Conservation (phyloP, 2,329 filamentous ascomycete genomes). For the Byssothecium circinans region DNA sequence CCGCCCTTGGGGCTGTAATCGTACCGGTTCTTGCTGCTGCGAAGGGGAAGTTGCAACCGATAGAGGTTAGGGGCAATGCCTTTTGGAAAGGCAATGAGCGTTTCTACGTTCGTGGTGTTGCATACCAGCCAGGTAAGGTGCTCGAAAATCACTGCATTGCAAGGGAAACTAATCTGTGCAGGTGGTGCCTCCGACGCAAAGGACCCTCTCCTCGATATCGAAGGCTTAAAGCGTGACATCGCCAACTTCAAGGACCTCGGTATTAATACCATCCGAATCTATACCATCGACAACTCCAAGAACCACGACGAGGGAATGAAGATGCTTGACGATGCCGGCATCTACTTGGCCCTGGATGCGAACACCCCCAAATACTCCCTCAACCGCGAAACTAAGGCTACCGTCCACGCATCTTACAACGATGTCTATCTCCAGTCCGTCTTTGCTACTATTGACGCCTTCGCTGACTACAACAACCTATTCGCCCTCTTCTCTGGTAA, state of each 20-base stretch:
- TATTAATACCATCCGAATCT: conserved; percentile 89
- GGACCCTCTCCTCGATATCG: conserved; percentile 75
- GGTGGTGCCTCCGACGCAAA: conserved; percentile 47
- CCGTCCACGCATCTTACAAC: conserved; percentile 71
- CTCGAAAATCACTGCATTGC: neutral
- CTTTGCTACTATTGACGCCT: conserved; percentile 78
- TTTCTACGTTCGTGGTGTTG: conserved; percentile 63
- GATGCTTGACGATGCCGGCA: conserved; percentile 76
- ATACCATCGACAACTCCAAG: conserved; percentile 84
- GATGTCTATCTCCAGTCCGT: conserved; percentile 79
- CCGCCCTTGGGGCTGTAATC: conserved; percentile 29
- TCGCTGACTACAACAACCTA: conserved; percentile 80
- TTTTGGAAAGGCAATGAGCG: conserved; percentile 64
- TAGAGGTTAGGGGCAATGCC: conserved; percentile 64
- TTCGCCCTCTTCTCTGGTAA: conserved; percentile 81
- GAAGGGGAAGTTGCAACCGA: conserved; percentile 50
- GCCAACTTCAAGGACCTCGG: conserved; percentile 79
- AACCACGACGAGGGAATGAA: conserved; percentile 86
- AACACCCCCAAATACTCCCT: conserved; percentile 87
- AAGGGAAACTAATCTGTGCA: conserved; percentile 19
- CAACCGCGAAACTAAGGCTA: conserved; percentile 69
- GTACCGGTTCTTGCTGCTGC: conserved; percentile 29
- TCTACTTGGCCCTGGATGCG: conserved; percentile 89
- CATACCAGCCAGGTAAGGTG: conserved; percentile 64
- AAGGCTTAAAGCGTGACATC: conserved; percentile 75